Conservation (phyloP, 73 alveolate genomes). For the Paramecium primaurelia region DNA sequence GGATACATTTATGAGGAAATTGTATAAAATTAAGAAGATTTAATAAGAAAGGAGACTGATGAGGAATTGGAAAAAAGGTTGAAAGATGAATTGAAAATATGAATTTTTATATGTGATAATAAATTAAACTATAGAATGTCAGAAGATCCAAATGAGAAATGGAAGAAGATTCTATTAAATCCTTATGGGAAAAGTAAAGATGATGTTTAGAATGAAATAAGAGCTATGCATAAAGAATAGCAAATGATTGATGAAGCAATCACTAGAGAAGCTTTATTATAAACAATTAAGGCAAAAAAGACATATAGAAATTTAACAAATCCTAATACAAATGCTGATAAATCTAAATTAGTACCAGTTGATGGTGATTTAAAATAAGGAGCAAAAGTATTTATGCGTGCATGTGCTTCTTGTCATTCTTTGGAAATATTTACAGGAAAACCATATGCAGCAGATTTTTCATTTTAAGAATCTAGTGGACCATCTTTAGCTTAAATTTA, state of each 20-base stretch:
- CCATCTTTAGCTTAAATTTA: background rate
- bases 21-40: background rate
- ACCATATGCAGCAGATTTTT: background rate
- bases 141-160: conserved; percentile 7
- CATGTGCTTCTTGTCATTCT: conserved; percentile 28
- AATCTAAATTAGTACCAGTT: background rate
- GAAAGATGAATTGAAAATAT: conserved; percentile 41
- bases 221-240: background rate
- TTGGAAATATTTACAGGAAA: background rate
- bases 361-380: conserved; percentile 40
- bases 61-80: background rate
- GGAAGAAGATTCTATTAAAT: background rate
- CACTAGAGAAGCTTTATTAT: background rate
- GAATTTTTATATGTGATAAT: background rate
- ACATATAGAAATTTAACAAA: background rate
- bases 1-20: background rate
- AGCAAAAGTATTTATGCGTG: background rate
- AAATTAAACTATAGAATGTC: background rate
- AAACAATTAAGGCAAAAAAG: background rate
- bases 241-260: background rate
- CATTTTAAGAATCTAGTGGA: background rate
- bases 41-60: background rate
- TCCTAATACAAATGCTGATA: background rate
- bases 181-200: background rate
- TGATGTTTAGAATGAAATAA: background rate